phyloP scores from a whole-genome alignment of 2,329 filamentous ascomycete genomes.

The Penicillium sp. region DNA sequence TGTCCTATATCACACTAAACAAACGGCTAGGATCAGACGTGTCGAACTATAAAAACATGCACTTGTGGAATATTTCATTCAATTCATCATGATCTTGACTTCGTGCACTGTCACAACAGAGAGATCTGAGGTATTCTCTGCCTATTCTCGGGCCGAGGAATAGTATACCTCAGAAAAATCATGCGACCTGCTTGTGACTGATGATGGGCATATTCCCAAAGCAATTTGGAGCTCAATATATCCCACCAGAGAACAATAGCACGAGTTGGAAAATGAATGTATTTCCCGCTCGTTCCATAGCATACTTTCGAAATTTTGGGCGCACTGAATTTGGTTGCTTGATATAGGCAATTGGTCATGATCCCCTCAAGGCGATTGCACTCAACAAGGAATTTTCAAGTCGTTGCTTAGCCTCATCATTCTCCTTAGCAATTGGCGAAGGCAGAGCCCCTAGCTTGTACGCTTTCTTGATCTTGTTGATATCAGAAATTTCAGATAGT shows the following conservation, averaged over 20 bases:
- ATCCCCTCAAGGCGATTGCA: slow-evolving; percentile 72
- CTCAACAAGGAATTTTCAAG: slow-evolving; percentile 70
- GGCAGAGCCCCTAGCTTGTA: slow-evolving; percentile 74
- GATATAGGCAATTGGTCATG: slow-evolving; percentile 27
- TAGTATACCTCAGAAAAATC: not conserved
- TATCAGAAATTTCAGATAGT: slow-evolving; percentile 61
- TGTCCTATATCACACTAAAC: not conserved
- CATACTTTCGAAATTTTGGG: not conserved
- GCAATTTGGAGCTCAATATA: not conserved
- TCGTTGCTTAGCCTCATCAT: slow-evolving; percentile 26
- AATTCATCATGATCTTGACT: slow-evolving; percentile 2
- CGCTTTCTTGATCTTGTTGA: slow-evolving; percentile 71
- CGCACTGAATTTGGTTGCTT: not conserved
- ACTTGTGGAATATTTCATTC: not conserved
- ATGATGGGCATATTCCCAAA: not conserved
- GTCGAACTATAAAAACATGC: not conserved
- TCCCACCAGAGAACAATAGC: not conserved
- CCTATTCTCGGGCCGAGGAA: not conserved
- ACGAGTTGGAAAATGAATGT: not conserved
- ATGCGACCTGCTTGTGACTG: not conserved
- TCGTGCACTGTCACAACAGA: not conserved
- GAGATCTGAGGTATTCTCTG: not conserved
- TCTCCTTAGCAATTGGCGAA: slow-evolving; percentile 32
- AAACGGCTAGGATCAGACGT: not conserved
- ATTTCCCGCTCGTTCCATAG: not conserved